Base-by-base conservation (phyloP, 2,329 filamentous ascomycete species). In the Geosmithia morbida region DNA sequence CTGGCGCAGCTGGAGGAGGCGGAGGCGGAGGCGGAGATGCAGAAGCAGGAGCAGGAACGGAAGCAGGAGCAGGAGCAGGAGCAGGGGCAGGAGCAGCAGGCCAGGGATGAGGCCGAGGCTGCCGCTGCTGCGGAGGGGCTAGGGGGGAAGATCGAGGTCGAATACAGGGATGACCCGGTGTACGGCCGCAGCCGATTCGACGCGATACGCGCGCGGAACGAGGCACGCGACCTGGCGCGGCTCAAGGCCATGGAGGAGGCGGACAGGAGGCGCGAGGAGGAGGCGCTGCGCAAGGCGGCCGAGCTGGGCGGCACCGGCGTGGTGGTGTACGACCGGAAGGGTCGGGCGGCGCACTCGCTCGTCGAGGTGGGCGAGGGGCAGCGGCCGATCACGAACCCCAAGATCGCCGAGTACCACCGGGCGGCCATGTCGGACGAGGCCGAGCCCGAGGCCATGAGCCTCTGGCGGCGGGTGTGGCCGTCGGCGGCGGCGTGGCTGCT, bases 151-250 rank as follows among this genome's bases (percentile, higher is more conserved):
- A 51, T 48, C 16, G 51, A 57, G 6, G 51, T 47, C 20, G 43
- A 49, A 2, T 59, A 57, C 49, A 63, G 63, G 44, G 56, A 57
- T 2, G 67, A 72, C 50, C 68, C 72, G n/a, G 64, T 77, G 2
- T 82, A 82, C 56, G 78, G 78, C 16, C 64, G 66, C 47, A 73
- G 77, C 56, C 66, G 63, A 26, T 65, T 83, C 49, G 78, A 82
- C 55, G 63, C 62, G 52, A 75, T 82, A 41, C 72, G 77, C 43
- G 71, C 72, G 40, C 58, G 63, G 44, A 78, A 77, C 51, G 61
- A 69, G 29, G 71, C 71, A 17, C 70, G 64, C 54, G 63, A 63
- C 43, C 68, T 73, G 55, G 70, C 65, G n/a, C 63, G 69, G 48
- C 66, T 74, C 53, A 64, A 61, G 51, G 60, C 60, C 1, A 57